These are phyloP conservation scores for Cytospora schulzeri DNA, from an alignment of 2,329 filamentous ascomycete species.

Conservation along the genomic window DNA sequence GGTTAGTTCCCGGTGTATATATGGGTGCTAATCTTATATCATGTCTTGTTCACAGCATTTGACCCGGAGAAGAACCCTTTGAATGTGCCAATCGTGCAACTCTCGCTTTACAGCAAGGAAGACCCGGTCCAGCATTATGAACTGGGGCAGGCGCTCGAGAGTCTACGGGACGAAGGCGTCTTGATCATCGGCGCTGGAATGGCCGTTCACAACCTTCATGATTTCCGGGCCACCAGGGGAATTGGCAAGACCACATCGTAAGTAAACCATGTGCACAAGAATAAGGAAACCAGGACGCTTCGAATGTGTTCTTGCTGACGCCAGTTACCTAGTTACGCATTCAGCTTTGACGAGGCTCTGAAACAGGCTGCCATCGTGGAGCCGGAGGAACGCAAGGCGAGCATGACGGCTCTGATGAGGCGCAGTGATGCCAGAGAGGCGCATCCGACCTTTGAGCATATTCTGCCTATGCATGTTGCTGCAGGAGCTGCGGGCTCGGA, in stretches of 20 bases:
- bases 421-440: constrained; percentile 59
- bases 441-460: constrained; percentile 66
- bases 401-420: constrained; percentile 48
- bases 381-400: constrained; percentile 44
- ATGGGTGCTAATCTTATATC: too few relatives aligned
- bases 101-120: constrained; percentile 57
- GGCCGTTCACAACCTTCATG: constrained; percentile 57
- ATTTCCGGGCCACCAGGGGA: constrained; percentile 29
- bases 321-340: constrained; percentile 29
- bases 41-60: constrained; percentile 43
- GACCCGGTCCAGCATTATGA: constrained; percentile 56
- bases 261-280: constrained; percentile 15
- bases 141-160: constrained; percentile 55
- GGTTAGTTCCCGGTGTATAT: too few relatives aligned
- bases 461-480: constrained; percentile 61
- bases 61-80: constrained; percentile 51
- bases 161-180: constrained; percentile 57
- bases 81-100: constrained; percentile 59
- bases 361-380: constrained; percentile 51
- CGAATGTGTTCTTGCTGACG: neutral
- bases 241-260: constrained; percentile 26
- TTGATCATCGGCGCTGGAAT: constrained; percentile 61
- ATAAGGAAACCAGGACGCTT: neutral
- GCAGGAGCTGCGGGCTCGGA: constrained; percentile 54
- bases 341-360: constrained; percentile 57